Evolutionary conservation across 306 rosid genomes (phyloP).

Genomic region (Cucurbita moschata): DNA sequence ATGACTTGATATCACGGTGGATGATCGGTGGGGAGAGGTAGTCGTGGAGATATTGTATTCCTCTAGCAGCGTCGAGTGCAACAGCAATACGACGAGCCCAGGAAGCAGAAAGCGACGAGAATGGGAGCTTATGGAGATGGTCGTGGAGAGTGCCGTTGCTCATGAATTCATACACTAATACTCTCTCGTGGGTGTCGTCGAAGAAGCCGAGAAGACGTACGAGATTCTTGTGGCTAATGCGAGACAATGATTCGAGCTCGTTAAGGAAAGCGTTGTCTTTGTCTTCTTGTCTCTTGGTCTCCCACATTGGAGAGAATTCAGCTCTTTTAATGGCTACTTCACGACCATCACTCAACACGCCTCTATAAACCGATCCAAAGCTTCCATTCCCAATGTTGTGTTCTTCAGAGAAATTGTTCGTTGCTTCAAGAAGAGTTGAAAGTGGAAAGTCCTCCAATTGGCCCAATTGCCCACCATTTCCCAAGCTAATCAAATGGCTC

Average conservation of each 20-base stretch:
- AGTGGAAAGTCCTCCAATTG: conserved; percentile 54
- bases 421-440: conserved; percentile 28
- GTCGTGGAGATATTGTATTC: conserved; percentile 49
- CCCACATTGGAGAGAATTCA: conserved; percentile 24
- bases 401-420: conserved; percentile 49
- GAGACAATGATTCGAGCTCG: conserved; percentile 59
- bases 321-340: conserved; percentile 88
- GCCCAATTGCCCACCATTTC: conserved; percentile 35
- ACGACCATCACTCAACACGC: conserved; percentile 41
- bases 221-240: conserved; percentile 77
- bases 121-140: conserved; percentile 48
- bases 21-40: conserved; percentile 52
- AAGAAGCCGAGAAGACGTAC: conserved; percentile 54
- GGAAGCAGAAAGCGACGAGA: conserved; percentile 24
- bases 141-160: conserved; percentile 55
- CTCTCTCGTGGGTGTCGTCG: conserved; percentile 50
- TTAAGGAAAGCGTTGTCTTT: conserved; percentile 58
- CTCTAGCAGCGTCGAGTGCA: conserved; percentile 71
- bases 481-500: conserved; percentile 61
- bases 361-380: conserved; percentile 67
- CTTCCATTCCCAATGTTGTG: conserved; percentile 63
- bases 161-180: conserved; percentile 65
- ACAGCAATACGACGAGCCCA: conserved; percentile 39
- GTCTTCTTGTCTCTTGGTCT: conserved; percentile 50
- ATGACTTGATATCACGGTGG: conserved; percentile 65